Evolutionary conservation across 352 stramenopile species (phyloP).

Genomic region (Elongisporangium prolatum): DNA sequence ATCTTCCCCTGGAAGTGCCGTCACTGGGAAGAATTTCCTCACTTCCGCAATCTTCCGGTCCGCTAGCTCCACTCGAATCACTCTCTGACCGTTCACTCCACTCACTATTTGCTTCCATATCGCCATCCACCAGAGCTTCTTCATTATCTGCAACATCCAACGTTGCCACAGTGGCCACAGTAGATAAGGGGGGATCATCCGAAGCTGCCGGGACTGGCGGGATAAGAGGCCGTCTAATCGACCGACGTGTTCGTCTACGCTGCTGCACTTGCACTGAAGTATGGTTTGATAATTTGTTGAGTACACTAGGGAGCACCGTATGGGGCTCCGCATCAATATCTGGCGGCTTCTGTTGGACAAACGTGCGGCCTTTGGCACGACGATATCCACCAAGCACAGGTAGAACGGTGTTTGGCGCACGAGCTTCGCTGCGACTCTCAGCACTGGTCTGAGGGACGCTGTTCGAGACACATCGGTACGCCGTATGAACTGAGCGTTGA

Average conservation of each 20-base stretch:
- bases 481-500: not conserved
- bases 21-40: not conserved
- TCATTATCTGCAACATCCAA: not conserved
- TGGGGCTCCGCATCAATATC: not conserved
- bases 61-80: not conserved
- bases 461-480: not conserved
- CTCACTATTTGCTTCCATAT: not conserved
- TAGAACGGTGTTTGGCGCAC: not conserved
- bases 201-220: not conserved
- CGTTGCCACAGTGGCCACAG: not conserved
- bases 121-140: not conserved
- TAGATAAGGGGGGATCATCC: not conserved
- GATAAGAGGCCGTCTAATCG: not conserved
- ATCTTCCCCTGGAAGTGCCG: not conserved
- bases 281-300: not conserved
- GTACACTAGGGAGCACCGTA: not conserved
- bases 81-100: not conserved
- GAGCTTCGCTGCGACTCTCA: not conserved
- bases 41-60: not conserved
- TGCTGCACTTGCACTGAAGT: not conserved
- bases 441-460: not conserved
- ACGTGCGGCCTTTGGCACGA: not conserved
- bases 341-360: not conserved
- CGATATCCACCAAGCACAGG: not conserved
- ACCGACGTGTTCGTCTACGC: not conserved